Base-by-base conservation (phyloP, 2,329 filamentous ascomycete species). In the Peltaster fructicola region DNA sequence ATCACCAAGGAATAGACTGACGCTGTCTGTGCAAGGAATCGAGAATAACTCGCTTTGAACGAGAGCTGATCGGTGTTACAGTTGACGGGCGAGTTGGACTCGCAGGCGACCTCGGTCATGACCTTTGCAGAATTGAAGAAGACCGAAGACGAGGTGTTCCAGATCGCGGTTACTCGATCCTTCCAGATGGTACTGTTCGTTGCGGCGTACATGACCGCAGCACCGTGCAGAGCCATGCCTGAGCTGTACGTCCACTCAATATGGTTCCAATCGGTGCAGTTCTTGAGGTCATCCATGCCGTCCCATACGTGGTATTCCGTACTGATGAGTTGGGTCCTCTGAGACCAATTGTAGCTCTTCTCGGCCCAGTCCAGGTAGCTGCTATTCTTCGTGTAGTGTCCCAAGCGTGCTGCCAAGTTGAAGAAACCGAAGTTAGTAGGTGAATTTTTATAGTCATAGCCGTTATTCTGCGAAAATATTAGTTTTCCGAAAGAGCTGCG, bases 41-140 rank as follows among this genome's bases (percentile, higher is more conserved):
- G 37, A 3, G 69, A 61, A 10, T 78, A 55, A 30, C 73, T 71
- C 18, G 73, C 73, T 50, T 79, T 79, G 63, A 75, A 82, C 2
- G 68, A 67, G 31, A 67, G 50, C 58, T 81, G 76, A 39, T 85
- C 79, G 23, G 65, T 59, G 30, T 72, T 72, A 55, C 79, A 85
- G 11, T 53, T 61, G 12, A 47, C 44, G 8, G 2, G 7, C n/a
- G n/a, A n/a, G 3, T 43, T 51, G 3, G 59, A 52, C 37, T 81
- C 75, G 51, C 78, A 85, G 8, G 68, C 57, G 3, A 66, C 51
- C 47, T 85, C 78, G 28, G 55, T 68, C 37, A 76, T 68, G 35
- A n/a, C n/a, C n/a, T n/a, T n/a, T n/a, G n/a, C n/a, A n/a, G n/a
- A n/a, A n/a, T n/a, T n/a, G n/a, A n/a, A n/a, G n/a, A n/a, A n/a